Conservation (phyloP, 257 asterid genomes). For the Anisodus tanguticus region DNA sequence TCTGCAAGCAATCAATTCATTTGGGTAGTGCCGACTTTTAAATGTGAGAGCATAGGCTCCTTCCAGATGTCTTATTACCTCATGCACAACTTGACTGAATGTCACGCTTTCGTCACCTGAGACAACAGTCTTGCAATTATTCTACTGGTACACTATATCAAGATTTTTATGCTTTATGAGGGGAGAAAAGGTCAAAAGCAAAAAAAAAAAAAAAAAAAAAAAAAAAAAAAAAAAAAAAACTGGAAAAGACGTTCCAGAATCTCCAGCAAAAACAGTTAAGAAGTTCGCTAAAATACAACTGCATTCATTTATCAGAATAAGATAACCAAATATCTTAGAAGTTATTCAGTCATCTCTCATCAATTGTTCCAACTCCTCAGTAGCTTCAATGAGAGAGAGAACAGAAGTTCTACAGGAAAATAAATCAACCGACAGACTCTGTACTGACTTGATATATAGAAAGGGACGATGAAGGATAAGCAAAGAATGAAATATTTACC, state of each 20-base stretch:
- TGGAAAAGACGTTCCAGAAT: neutral
- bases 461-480: neutral
- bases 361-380: neutral
- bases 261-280: slow-evolving; percentile 13
- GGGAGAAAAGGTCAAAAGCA: neutral
- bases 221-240: neutral
- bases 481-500: neutral
- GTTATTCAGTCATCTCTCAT: neutral
- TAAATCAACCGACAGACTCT: neutral
- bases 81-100: slow-evolving; percentile 94
- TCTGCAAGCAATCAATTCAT: slow-evolving; percentile 95
- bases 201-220: too few species aligned
- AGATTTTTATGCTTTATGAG: neutral
- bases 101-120: slow-evolving; percentile 81
- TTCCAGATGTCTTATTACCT: slow-evolving; percentile 97
- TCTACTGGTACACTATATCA: neutral
- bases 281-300: slow-evolving; percentile 15
- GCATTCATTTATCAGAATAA: slow-evolving; percentile 12
- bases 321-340: neutral
- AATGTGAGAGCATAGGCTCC: slow-evolving; percentile 99
- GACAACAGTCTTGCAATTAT: slow-evolving; percentile 26
- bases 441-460: neutral
- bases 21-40: slow-evolving; percentile 90
- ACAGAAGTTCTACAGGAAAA: neutral
- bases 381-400: slow-evolving; percentile 16